Conservation (phyloP, 768 basidiomycete species). For the Kwoniella botswanensis region DNA sequence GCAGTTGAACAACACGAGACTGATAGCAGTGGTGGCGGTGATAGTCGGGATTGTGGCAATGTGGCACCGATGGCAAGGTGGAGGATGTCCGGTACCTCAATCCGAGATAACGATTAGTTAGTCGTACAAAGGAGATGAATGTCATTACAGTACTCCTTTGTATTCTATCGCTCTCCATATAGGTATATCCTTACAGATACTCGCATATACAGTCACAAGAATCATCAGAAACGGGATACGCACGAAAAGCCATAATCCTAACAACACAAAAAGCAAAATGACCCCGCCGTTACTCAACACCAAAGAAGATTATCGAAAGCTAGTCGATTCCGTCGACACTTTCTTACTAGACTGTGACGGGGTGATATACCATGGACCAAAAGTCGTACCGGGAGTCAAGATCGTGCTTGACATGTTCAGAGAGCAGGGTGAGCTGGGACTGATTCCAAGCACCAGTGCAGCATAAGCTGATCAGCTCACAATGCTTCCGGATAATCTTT, state of each 20-base stretch:
- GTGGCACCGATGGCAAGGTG: conserved; percentile 19
- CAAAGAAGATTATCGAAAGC: conserved; percentile 57
- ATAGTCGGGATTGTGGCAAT: conserved; percentile 11
- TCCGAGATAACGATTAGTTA: conserved; percentile 4
- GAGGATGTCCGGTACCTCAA: conserved; percentile 12
- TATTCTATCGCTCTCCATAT: no score
- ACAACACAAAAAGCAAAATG: conserved; percentile 8
- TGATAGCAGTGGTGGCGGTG: conserved; percentile 2
- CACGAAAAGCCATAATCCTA: no score
- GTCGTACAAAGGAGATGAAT: no score
- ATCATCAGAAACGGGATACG: neutral
- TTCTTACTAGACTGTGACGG: conserved; percentile 98
- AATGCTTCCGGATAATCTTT: no score
- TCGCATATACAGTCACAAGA: neutral
- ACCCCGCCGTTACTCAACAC: conserved; percentile 38
- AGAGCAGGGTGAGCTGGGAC: conserved; percentile 66
- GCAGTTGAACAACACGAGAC: conserved; percentile 1
- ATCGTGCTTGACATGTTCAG: conserved; percentile 77
- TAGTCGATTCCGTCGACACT: conserved; percentile 76
- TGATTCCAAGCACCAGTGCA: no score
- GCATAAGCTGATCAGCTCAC: no score
- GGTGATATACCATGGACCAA: conserved; percentile 87
- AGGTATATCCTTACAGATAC: no score
- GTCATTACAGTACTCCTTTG: no score
- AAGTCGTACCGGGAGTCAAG: conserved; percentile 74